Evolutionary conservation across 148 eudicot species (phyloP), one percentile per base, ranked within the genome.

Genomic region (Chenopodium berlandieri): DNA sequence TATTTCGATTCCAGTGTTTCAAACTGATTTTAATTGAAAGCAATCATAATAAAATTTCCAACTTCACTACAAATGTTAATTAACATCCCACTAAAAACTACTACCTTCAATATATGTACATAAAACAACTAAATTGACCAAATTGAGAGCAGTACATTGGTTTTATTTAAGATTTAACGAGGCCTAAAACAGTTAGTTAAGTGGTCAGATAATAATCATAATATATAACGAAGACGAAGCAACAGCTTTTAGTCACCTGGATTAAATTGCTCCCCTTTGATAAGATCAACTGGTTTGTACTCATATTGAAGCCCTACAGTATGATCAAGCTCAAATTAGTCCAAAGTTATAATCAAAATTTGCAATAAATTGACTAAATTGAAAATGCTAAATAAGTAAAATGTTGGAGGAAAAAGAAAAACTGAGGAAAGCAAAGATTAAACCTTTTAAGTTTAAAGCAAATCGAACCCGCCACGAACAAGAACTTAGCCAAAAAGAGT

Each of bases 401-500:
- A 56, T 12, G 5, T 56, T 17, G 16, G 62, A 19, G 17, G 22
- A 5, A 19, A 16, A 56, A 0, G 0, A 34, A 64, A 0, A 52
- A 64, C 13, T 4, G 44, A 66, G 37, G 30, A 63, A 65, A 10
- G 74, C 76, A 56, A 56, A 56, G 62, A 56, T 56, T 12, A 17
- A 17, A 91, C 94, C 94, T 91, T 90, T 91, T 10, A 89, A 84
- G 80, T 89, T 86, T 56, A 91, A 79, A 78, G 92, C 92, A 58
- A 91, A 89, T 10, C 92, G 92, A 48, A 91, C 89, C 17, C 94
- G 88, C 92, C 92, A 91, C 19, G 94, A 79, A 78, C 94, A 88
- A 2, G 94, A 91, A 85, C 94, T 89, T 69, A 81, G 82, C 94
- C 94, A 91, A 81, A 78, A 82, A 66, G 94, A 91, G 81, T 91